These are phyloP conservation scores for Musa beccarii DNA, from an alignment of 176 grass and related monocot species.

Conservation along the genomic window DNA sequence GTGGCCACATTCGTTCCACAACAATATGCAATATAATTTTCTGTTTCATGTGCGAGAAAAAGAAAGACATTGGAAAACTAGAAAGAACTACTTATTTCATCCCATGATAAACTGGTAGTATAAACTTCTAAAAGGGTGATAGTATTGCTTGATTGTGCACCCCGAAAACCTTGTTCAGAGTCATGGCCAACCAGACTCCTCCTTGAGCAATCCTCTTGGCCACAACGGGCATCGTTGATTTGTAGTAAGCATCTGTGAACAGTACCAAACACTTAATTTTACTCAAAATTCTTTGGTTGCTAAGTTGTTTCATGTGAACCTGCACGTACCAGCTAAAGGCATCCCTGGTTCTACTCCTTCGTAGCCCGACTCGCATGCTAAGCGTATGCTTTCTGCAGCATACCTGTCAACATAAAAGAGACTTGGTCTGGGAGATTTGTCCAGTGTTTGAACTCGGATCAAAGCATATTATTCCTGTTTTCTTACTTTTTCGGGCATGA, in stretches of 20 bases:
- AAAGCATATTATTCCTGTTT: neutral
- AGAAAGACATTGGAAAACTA: too few species aligned
- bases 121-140: neutral
- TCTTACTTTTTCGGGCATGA: conserved; percentile 62
- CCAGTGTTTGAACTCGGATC: too few species aligned
- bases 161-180: conserved; percentile 63
- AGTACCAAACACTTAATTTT: neutral
- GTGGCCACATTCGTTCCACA: too few species aligned
- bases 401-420: conserved; percentile 35
- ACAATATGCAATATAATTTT: too few species aligned
- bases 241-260: conserved; percentile 55
- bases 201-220: conserved; percentile 66
- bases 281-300: neutral
- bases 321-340: conserved; percentile 47
- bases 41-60: too few species aligned
- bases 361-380: conserved; percentile 81
- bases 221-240: conserved; percentile 55
- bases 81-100: too few species aligned
- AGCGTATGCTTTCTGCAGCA: conserved; percentile 61
- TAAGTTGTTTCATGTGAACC: neutral
- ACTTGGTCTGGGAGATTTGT: neutral
- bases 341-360: conserved; percentile 33
- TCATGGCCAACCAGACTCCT: conserved; percentile 75
- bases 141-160: conserved; percentile 24
- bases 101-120: neutral